Base-by-base conservation (phyloP, 495 filamentous ascomycete species). In the Durotheca rogersii region DNA sequence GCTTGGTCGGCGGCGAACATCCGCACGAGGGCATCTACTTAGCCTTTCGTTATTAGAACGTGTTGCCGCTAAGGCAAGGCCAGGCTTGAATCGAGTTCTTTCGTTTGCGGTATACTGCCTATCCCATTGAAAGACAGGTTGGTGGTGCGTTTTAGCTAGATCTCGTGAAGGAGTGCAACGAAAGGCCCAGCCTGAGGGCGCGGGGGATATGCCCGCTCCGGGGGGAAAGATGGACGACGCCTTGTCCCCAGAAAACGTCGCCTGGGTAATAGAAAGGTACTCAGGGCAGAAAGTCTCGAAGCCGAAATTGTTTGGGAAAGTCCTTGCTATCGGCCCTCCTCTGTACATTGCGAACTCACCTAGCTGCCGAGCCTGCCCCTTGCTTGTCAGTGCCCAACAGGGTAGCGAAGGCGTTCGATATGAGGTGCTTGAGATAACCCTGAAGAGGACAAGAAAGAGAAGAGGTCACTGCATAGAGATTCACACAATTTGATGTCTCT, bases 11-110 rank as follows among this genome's bases (percentile, higher is more conserved):
- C 71, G 4, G 80, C 80, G 14, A 83, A 56, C 9, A 83, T 60
- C 5, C 81, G 74, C 15, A 84, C 66, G 2, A 84, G 60, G 15
- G 74, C 70, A 38, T 82, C 77, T 0, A 81, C 74, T 54, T 83
- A 78, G 51, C 81, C 79, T 55, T 81, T 81, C 75, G 82, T 81
- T 36, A 83, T n/a, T n/a, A n/a, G n/a, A n/a, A n/a, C n/a, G n/a
- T n/a, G n/a, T n/a, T n/a, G n/a, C n/a, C n/a, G n/a, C n/a, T n/a
- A n/a, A n/a, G n/a, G n/a, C n/a, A n/a, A 81, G 64, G 3, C 79
- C 78, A 2, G 62, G 16, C 3, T 60, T 48, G 3, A 43, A 46
- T 17, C 58, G 56, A n/a, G 46, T 51, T 10, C 58, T 34, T 3
- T 38, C 49, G 0, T 58, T 61, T 12, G 41, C 49, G n/a, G n/a